phyloP scores from a whole-genome alignment of 306 rosid species.

The Sophora flavescens region DNA sequence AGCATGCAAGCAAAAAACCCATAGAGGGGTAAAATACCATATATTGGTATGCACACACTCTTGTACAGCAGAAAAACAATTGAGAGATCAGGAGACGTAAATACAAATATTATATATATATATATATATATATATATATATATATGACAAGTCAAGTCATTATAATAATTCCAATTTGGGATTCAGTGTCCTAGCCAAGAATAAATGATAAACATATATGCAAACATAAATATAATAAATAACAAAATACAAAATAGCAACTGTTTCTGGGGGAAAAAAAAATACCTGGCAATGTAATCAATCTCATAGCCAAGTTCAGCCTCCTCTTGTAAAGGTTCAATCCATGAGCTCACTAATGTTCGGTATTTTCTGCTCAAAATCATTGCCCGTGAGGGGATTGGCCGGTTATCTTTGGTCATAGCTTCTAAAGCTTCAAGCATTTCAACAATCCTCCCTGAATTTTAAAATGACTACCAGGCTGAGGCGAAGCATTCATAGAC shows the following conservation, averaged over 20 bases:
- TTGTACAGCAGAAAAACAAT: constrained; percentile 19
- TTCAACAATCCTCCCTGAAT: constrained; percentile 85
- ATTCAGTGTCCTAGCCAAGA: constrained; percentile 21
- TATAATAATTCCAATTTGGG: constrained; percentile 34
- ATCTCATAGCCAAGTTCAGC: constrained; percentile 97
- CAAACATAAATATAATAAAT: not conserved
- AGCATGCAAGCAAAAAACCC: too few relatives aligned
- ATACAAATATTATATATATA: too few relatives aligned
- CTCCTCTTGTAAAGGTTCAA: constrained; percentile 98
- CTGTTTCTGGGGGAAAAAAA: constrained; percentile 39
- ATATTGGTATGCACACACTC: not conserved
- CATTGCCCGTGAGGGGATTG: constrained; percentile 92
- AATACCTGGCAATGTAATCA: constrained; percentile 91
- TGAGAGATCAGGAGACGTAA: not conserved
- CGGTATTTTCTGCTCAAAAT: constrained; percentile 94
- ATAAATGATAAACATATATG: constrained; percentile 16
- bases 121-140: too few relatives aligned
- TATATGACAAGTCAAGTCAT: not conserved
- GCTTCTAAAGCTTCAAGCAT: constrained; percentile 90
- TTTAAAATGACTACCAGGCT: constrained; percentile 45
- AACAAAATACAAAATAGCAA: constrained; percentile 8
- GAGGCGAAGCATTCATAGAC: constrained; percentile 35
- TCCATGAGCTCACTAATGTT: constrained; percentile 95
- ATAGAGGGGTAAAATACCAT: constrained; percentile 27
- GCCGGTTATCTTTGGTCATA: constrained; percentile 80